Conservation (phyloP, 495 filamentous ascomycete genomes). For the Tirmania nivea region DNA sequence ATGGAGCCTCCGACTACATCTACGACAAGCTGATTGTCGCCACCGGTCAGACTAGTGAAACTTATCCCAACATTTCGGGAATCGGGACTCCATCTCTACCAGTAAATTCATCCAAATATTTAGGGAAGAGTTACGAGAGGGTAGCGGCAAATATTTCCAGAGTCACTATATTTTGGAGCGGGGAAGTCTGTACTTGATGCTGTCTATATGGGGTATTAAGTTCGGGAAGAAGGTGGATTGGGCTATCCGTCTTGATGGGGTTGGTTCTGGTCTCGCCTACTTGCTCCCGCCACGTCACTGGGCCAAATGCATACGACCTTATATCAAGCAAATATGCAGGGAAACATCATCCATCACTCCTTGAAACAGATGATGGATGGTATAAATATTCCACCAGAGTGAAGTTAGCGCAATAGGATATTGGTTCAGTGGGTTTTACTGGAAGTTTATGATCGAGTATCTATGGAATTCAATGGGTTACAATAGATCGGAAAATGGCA, state of each 20-base stretch:
- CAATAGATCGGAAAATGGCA: constrained; percentile 9
- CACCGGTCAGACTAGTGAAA: neutral
- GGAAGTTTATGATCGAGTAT: neutral
- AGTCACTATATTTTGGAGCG: constrained; percentile 45
- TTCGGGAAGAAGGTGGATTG: constrained; percentile 47
- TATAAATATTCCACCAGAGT: constrained; percentile 20
- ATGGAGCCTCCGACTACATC: neutral
- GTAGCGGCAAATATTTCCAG: constrained; percentile 14
- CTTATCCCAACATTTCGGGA: neutral
- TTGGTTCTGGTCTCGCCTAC: constrained; percentile 29
- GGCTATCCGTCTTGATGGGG: constrained; percentile 57
- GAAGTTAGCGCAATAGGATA: constrained; percentile 9
- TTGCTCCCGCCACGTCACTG: neutral
- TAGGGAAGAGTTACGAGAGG: neutral
- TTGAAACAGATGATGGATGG: too few species aligned
- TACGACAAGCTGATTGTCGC: neutral
- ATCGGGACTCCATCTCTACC: neutral
- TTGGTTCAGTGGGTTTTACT: constrained; percentile 9
- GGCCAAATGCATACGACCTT: neutral
- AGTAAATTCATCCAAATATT: neutral
- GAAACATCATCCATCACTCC: too few species aligned
- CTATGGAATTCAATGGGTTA: constrained; percentile 1
- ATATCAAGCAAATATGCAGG: too few species aligned
- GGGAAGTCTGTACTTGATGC: constrained; percentile 61
- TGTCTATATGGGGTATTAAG: constrained; percentile 42